These are phyloP conservation scores for Mycena pura DNA, from an alignment of 768 basidiomycete genomes.

Conservation along the genomic window DNA sequence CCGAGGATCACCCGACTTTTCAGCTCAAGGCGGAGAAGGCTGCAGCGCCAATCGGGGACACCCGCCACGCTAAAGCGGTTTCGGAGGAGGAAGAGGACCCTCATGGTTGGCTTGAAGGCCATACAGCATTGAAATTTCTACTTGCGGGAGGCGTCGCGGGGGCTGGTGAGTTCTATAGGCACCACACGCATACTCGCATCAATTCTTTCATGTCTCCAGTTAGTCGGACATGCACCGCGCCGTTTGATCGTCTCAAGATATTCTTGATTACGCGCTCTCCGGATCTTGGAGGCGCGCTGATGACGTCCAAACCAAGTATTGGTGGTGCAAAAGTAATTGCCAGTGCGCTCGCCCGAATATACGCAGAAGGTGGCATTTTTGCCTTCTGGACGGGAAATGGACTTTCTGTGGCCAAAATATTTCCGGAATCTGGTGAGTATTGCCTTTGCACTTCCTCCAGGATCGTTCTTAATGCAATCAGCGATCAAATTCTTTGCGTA, in stretches of 20 bases:
- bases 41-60: slow-evolving; percentile 42
- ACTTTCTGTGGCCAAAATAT: slow-evolving; percentile 92
- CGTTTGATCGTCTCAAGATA: slow-evolving; percentile 95
- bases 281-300: slow-evolving; percentile 65
- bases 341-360: slow-evolving; percentile 80
- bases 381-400: slow-evolving; percentile 99
- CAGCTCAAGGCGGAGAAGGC: slow-evolving; percentile 33
- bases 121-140: slow-evolving; percentile 86
- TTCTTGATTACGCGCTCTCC: slow-evolving; percentile 92
- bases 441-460: background rate
- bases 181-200: slow-evolving; percentile 5
- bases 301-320: slow-evolving; percentile 51
- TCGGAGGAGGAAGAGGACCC: slow-evolving; percentile 63
- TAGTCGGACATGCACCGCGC: slow-evolving; percentile 95
- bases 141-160: slow-evolving; percentile 95
- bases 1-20: slow-evolving; percentile 67
- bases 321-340: slow-evolving; percentile 69
- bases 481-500: slow-evolving; percentile 98
- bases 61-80: slow-evolving; percentile 37
- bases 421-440: slow-evolving; percentile 76
- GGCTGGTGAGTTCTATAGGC: slow-evolving; percentile 66
- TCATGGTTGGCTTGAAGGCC: slow-evolving; percentile 66
- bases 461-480: background rate
- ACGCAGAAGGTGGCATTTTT: slow-evolving; percentile 85
- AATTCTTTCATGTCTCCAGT: slow-evolving; percentile 60